Evolutionary conservation across 169 alveolate genomes (phyloP), one percentile per base, ranked within the genome.

Genomic region (Besnoitia besnoiti): DNA sequence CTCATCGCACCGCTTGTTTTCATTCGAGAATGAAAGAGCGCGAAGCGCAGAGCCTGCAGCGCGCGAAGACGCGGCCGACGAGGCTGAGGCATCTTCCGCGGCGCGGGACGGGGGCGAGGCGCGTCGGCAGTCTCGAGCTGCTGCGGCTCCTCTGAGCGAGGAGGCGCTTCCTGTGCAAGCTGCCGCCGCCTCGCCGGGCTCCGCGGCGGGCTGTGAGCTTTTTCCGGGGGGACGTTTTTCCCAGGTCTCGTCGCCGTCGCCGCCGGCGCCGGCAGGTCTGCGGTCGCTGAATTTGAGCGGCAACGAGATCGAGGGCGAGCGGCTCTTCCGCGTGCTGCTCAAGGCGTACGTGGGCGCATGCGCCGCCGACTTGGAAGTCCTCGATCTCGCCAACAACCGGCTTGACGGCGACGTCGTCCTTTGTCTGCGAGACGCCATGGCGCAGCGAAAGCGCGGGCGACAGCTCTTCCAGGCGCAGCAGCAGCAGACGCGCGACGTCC

Each of bases 261-360:
- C 67, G 67, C 27, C 67, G 7, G 33, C 67, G 67, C 7, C 82
- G 12, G 82, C 44, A n/a, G 82, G 82, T 0, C 82, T n/a, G 24
- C n/a, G 16, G 46, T 21, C 46, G 12, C 46, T 73, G 47, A 73
- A 37, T 73, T 73, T 73, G 82, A 73, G 82, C 46, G 82, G 82
- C 44, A 73, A 73, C 46, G 82, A 73, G 27, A n/a, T 73, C 24
- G 39, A n/a, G 44, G 82, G 82, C 82, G 82, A 1, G 39, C 82
- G 39, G 5, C 82, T 73, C 46, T 73, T 73, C n/a, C 82, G 39
- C 82, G 82, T 42, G 82, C 19, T 73, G 5, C 82, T 73, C 46
- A 73, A n/a, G 46, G 8, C 39, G 0, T 73, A 35, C 44, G 46
- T 73, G 39, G 39, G 30, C 44, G 24, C 39, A 37, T 30, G n/a